Evolutionary conservation across 305 asterid genomes (phyloP).

Genomic region (Plantago coronopus): DNA sequence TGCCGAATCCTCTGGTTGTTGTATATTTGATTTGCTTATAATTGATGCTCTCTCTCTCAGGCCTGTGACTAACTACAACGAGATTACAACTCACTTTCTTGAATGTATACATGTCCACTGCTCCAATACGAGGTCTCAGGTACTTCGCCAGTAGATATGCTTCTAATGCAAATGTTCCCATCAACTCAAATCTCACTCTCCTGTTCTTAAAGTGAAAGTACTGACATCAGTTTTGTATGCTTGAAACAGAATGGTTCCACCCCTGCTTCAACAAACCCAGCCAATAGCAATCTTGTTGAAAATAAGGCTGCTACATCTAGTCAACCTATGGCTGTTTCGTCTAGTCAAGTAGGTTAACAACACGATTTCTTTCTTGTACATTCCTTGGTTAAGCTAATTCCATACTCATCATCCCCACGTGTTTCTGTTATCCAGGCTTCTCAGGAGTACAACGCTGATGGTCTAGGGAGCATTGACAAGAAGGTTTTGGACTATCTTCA

Average conservation of each 20-base stretch:
- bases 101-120: conserved; percentile 64
- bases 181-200: conserved; percentile 6
- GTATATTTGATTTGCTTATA: conserved; percentile 2
- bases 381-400: neutral
- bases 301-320: conserved; percentile 31
- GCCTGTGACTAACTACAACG: conserved; percentile 68
- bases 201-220: neutral
- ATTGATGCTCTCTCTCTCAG: conserved; percentile 35
- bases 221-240: conserved; percentile 10
- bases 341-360: conserved; percentile 50
- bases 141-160: conserved; percentile 21
- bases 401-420: conserved; percentile 5
- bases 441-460: conserved; percentile 60
- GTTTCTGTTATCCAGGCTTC: conserved; percentile 36
- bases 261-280: conserved; percentile 31
- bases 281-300: conserved; percentile 31
- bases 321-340: conserved; percentile 33
- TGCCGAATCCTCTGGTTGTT: neutral
- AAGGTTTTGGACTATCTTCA: conserved; percentile 64
- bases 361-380: neutral
- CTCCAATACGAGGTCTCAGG: conserved; percentile 48
- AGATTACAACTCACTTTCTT: conserved; percentile 69
- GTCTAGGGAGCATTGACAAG: conserved; percentile 61
- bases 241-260: conserved; percentile 38
- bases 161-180: conserved; percentile 17